phyloP scores from a whole-genome alignment of 192 early-diverging fungal genomes.

The Gonapodya sp. region DNA sequence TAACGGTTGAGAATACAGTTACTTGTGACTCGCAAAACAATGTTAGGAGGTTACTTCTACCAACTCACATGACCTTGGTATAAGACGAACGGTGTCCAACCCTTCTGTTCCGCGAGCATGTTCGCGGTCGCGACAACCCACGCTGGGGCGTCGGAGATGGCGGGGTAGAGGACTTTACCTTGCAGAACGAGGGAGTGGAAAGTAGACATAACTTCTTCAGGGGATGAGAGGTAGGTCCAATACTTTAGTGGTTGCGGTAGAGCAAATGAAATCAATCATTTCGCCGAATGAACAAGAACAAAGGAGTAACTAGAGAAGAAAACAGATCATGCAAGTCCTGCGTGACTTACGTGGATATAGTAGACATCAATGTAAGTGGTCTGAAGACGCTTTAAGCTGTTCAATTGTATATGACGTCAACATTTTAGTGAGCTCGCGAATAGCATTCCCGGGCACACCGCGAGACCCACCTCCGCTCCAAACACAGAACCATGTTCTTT shows the following conservation, averaged over 20 bases:
- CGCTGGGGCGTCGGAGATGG: slow-evolving; percentile 9
- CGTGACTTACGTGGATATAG: slow-evolving; percentile 2
- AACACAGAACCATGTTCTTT: neutral
- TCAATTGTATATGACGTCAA: neutral
- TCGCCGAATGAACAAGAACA: neutral
- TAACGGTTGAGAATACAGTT: no score
- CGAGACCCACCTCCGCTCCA: neutral
- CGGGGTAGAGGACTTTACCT: slow-evolving; percentile 10
- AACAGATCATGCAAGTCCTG: no score
- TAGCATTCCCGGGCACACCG: no score
- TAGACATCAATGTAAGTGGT: slow-evolving; percentile 8
- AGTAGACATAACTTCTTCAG: slow-evolving; percentile 1
- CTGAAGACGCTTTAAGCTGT: neutral
- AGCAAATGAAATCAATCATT: neutral
- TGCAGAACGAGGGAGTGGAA: neutral
- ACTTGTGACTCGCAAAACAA: no score
- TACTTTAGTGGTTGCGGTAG: neutral
- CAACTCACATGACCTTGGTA: slow-evolving; percentile 1
- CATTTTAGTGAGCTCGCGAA: no score
- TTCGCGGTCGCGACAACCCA: neutral
- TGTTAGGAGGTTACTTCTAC: no score
- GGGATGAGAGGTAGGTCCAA: neutral
- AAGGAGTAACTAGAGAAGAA: no score
- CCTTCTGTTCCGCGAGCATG: neutral
- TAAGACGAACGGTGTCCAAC: slow-evolving; percentile 6